Percentiles rank a stretch among this genome's conserved stretches.
phyloP scores from a whole-genome alignment of 495 filamentous ascomycete genomes.

The Aspergillus kassunensis region DNA sequence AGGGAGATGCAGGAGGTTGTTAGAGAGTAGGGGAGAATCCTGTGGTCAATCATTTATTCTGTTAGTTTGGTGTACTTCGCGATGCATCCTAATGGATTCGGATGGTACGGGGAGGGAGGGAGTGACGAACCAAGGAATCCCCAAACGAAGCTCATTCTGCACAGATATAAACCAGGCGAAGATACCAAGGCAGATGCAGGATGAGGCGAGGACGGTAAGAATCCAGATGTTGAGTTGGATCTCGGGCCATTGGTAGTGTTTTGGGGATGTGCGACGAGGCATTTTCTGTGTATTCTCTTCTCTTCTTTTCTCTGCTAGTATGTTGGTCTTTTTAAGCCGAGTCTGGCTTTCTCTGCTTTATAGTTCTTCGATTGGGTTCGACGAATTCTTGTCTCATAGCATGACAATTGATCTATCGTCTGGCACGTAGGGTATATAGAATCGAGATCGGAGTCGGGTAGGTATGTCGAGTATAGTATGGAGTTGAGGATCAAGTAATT shows the following conservation, averaged over 20 bases:
- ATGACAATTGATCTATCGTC: too few species aligned
- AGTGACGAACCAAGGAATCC: slow-evolving; percentile 73
- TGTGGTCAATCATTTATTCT: not conserved
- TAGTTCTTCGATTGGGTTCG: too few species aligned
- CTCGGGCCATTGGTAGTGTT: slow-evolving; percentile 91
- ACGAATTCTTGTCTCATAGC: not conserved
- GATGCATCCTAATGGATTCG: not conserved
- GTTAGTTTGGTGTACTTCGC: slow-evolving; percentile 11
- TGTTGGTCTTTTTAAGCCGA: not conserved
- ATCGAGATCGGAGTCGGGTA: not conserved
- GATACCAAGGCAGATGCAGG: slow-evolving; percentile 78
- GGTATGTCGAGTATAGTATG: not conserved
- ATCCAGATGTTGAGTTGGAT: slow-evolving; percentile 90
- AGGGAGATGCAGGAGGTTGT: slow-evolving; percentile 64
- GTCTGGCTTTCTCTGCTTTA: too few species aligned
- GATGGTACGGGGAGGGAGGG: not conserved
- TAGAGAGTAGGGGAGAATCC: slow-evolving; percentile 95
- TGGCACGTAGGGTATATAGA: too few species aligned
- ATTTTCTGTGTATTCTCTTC: slow-evolving; percentile 15
- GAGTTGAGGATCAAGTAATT: not conserved
- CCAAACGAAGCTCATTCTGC: slow-evolving; percentile 65
- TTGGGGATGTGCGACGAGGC: slow-evolving; percentile 31
- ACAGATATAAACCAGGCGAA: slow-evolving; percentile 79
- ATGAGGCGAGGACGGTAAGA: slow-evolving; percentile 76
- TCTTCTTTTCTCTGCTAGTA: not conserved